Conservation (phyloP, 139 green algal species). For the Chlorella sorokiniana region DNA sequence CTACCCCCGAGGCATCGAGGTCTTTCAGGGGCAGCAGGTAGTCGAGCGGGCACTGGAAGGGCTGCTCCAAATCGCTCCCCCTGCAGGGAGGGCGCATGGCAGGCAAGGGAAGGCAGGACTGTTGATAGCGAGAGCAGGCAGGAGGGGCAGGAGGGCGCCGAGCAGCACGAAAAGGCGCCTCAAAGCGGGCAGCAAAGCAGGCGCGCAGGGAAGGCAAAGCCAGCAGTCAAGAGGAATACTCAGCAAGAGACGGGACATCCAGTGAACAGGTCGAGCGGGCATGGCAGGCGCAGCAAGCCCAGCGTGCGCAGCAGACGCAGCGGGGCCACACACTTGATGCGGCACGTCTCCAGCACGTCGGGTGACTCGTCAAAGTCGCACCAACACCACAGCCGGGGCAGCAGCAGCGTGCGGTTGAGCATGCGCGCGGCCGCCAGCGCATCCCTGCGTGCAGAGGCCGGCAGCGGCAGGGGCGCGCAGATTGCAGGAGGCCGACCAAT, state of each 20-base stretch:
- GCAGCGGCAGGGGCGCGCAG: neutral
- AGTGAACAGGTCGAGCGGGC: too few relatives aligned
- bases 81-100: neutral
- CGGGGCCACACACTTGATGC: conserved; percentile 22
- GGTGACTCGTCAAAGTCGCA: conserved; percentile 22
- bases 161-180: too few relatives aligned
- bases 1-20: neutral
- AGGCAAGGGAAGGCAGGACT: neutral
- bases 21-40: neutral
- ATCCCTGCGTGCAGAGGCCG: neutral
- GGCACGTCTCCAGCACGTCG: neutral
- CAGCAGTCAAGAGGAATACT: neutral
- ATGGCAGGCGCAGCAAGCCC: too few relatives aligned
- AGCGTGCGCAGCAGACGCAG: too few relatives aligned
- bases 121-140: neutral
- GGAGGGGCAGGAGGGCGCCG: too few relatives aligned
- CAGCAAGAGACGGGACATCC: neutral
- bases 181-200: neutral
- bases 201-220: neutral
- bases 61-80: conserved; percentile 14
- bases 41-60: conserved; percentile 4
- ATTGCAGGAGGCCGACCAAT: neutral
- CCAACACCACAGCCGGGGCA: conserved; percentile 16
- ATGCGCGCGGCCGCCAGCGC: conserved; percentile 1
- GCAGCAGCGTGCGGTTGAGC: neutral